A percentile compares a stretch with the other conserved stretches of the same genome.
Evolutionary conservation across 768 basidiomycete species (phyloP).

Genomic region (Lactifluus volemus): DNA sequence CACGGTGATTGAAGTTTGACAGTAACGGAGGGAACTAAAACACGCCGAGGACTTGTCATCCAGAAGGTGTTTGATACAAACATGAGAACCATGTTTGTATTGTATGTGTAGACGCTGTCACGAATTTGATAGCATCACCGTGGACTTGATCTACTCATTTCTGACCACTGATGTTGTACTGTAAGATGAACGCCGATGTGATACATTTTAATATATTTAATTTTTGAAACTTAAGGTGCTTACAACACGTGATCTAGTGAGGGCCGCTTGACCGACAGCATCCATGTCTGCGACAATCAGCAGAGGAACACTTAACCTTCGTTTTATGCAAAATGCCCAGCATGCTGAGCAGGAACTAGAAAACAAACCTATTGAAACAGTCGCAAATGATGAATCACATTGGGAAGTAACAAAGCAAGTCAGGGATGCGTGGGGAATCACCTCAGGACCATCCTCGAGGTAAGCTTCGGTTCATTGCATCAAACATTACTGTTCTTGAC

Average conservation of each 20-base stretch:
- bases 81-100: background rate
- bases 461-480: background rate
- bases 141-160: slow-evolving; percentile 5
- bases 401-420: slow-evolving; percentile 16
- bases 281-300: slow-evolving; percentile 14
- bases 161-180: too few relatives aligned
- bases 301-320: slow-evolving; percentile 17
- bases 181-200: background rate
- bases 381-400: slow-evolving; percentile 9
- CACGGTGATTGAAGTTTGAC: background rate
- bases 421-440: slow-evolving; percentile 13
- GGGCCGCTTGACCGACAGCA: background rate
- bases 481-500: background rate
- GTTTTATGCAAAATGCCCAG: slow-evolving; percentile 18
- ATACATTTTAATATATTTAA: too few relatives aligned
- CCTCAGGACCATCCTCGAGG: slow-evolving; percentile 5
- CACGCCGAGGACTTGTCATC: too few relatives aligned
- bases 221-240: too few relatives aligned
- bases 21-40: background rate
- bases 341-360: background rate
- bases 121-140: slow-evolving; percentile 12
- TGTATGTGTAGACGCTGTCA: background rate
- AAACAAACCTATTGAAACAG: background rate
- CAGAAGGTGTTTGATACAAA: too few relatives aligned
- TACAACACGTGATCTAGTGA: background rate